Conservation (phyloP, 371 early-diverging fungal species). For the Nematocida homosporus region DNA sequence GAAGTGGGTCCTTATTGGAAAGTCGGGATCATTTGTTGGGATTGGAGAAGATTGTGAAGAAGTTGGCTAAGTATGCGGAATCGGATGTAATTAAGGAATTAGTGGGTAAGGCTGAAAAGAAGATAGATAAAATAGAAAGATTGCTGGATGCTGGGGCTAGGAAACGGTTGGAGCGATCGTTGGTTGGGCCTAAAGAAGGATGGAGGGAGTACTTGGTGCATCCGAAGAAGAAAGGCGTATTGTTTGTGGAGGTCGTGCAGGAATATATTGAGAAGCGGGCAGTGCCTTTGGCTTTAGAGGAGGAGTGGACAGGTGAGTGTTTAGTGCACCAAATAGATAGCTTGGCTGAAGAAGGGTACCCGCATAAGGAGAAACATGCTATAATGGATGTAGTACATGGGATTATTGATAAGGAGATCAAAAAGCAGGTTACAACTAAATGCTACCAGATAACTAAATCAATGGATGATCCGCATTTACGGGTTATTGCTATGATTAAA, state of each 20-base stretch:
- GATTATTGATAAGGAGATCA: background rate
- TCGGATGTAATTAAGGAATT: background rate
- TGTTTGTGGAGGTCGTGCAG: constrained; percentile 7
- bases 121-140: constrained; percentile 2
- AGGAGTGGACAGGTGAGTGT: background rate
- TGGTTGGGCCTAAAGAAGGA: background rate
- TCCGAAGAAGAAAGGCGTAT: background rate
- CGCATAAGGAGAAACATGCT: background rate
- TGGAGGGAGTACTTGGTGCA: constrained; percentile 14
- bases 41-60: background rate
- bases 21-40: background rate
- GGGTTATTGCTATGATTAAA: background rate
- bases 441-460: constrained; percentile 15
- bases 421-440: constrained; percentile 1
- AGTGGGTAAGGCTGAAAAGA: background rate
- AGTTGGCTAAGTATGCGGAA: background rate
- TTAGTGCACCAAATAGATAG: background rate
- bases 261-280: background rate
- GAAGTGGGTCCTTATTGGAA: background rate
- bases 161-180: background rate
- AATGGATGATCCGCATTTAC: background rate
- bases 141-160: constrained; percentile 13
- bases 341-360: constrained; percentile 22
- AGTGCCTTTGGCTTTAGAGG: background rate
- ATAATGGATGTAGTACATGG: background rate